phyloP scores from a whole-genome alignment of 495 filamentous ascomycete genomes.

The Penicillium egyptiacum region DNA sequence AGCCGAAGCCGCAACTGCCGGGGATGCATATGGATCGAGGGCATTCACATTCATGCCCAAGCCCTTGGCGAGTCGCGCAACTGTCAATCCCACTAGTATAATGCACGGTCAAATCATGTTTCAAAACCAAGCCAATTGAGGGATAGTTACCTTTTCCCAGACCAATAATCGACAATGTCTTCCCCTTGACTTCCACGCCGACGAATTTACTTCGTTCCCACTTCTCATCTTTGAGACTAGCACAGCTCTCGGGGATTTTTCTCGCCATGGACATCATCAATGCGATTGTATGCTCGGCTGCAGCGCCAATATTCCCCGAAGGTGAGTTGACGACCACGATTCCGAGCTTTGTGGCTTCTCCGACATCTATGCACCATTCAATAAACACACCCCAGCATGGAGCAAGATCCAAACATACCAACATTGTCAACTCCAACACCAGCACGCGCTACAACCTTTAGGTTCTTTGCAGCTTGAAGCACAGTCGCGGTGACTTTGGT shows the following conservation, averaged over 20 bases:
- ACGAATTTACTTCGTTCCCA: conserved; percentile 71
- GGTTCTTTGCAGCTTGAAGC: conserved; percentile 55
- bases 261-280: conserved; percentile 64
- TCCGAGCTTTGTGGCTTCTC: conserved; percentile 61
- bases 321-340: conserved; percentile 73
- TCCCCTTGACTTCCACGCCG: conserved; percentile 68
- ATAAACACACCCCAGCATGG: background rate
- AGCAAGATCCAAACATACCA: conserved; percentile 22
- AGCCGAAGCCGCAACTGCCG: conserved; percentile 55
- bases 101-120: conserved; percentile 3
- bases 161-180: conserved; percentile 66
- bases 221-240: conserved; percentile 57
- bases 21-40: conserved; percentile 66
- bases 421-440: conserved; percentile 79
- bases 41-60: conserved; percentile 67
- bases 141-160: conserved; percentile 59
- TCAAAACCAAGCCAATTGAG: background rate
- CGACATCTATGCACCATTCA: conserved; percentile 46
- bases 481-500: conserved; percentile 65
- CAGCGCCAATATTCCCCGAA: conserved; percentile 67
- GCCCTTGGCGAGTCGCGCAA: conserved; percentile 66
- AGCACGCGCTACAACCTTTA: conserved; percentile 72
- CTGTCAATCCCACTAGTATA: conserved; percentile 61
- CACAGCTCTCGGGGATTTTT: conserved; percentile 61
- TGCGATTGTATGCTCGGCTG: conserved; percentile 68